phyloP scores from a whole-genome alignment of 2,329 filamentous ascomycete species.

The Cladobotryum protrusum region DNA sequence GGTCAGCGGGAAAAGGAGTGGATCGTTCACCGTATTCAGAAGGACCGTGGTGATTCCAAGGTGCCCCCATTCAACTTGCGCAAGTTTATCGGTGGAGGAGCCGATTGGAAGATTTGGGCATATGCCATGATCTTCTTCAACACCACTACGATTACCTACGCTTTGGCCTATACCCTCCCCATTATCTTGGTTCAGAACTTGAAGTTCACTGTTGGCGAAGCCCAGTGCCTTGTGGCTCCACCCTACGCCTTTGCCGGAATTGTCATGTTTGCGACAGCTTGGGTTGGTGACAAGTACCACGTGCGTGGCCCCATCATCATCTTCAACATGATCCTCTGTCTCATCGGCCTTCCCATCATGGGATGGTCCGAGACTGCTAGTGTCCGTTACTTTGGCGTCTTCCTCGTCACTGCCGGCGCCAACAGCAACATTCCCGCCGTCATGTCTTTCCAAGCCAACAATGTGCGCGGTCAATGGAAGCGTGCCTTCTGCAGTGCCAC shows the following conservation, averaged over 20 bases:
- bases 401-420: conserved; percentile 68
- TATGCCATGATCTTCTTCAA: conserved; percentile 58
- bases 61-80: conserved; percentile 45
- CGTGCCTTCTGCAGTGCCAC: conserved; percentile 72
- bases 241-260: conserved; percentile 61
- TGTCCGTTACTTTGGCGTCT: conserved; percentile 67
- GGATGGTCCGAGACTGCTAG: conserved; percentile 53
- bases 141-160: conserved; percentile 66
- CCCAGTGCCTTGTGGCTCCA: conserved; percentile 67
- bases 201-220: conserved; percentile 55
- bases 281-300: conserved; percentile 60
- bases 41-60: conserved; percentile 52
- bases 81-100: conserved; percentile 40
- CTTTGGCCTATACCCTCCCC: conserved; percentile 72
- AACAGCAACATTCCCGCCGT: conserved; percentile 71
- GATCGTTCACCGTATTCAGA: conserved; percentile 47
- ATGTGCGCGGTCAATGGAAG: conserved; percentile 85
- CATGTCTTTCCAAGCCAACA: conserved; percentile 80
- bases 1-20: conserved; percentile 44
- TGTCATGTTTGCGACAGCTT: conserved; percentile 54
- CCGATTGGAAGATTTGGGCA: conserved; percentile 55
- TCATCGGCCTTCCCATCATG: conserved; percentile 67
- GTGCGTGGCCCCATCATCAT: conserved; percentile 60
- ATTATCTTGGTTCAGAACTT: conserved; percentile 61
- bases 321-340: conserved; percentile 57